Base-by-base conservation (phyloP, 1,139 yeast genomes). In the Protomyces pachydermus region DNA sequence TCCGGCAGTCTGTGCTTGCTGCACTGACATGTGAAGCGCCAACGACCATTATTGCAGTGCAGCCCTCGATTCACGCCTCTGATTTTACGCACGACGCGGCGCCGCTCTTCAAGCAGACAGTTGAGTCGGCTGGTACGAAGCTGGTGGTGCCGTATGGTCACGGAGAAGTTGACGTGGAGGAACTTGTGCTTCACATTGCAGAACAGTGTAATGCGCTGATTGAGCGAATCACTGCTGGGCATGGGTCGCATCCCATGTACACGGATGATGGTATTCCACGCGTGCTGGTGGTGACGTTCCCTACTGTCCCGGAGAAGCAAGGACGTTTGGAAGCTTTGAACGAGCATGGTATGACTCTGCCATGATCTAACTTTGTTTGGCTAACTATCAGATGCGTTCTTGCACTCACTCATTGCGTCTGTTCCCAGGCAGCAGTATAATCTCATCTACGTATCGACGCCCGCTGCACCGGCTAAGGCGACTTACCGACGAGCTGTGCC, bases 121-220 rank as follows among this genome's bases (percentile, higher is more conserved):
- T 58, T 18, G 28, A 55, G 12, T 55, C 53, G 18, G 62, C 62
- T 3, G 62, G 62, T 20, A 52, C 62, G 34, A 58, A 58, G 52
- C 42, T 58, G 16, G 62, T 58, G 6, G 62, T 58, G n/a, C 62
- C 62, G n/a, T 58, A 58, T 52, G 62, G 56, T 4, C 62, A 58
- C 18, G 62, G 62, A 3, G 52, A 38, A 16, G 38, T 58, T 34
- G 62, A 58, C 38, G 35, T 38, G 14, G 62, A 51, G 12, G 62
- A 58, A 14, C 28, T 58, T 6, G 37, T 52, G 14, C 25, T 54
- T 3, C 56, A 42, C 20, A 58, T 58, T 34, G 56, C 56, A 20
- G 18, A 34, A 1, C 56, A 58, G 23, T 58, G 62, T 50, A 23
- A 39, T 18, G 56, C 62, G 3, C 6, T 16, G 34, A 20, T 58